Percentiles rank a stretch among this genome's conserved stretches.
phyloP scores from a whole-genome alignment of 2,329 filamentous ascomycete genomes.

The Blastomyces silverae region DNA sequence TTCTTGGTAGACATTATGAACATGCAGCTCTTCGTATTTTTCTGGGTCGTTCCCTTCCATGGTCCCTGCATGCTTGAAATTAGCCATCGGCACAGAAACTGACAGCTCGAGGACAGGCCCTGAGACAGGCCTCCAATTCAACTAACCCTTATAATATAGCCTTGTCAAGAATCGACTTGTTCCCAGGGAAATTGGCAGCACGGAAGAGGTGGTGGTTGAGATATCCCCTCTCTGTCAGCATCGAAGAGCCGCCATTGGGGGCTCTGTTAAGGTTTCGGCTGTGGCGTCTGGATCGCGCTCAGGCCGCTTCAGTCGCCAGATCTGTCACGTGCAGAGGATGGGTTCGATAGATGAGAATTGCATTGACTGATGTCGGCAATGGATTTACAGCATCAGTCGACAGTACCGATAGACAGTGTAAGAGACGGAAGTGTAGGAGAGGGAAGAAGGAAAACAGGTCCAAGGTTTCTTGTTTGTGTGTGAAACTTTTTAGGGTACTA shows the following conservation, averaged over 20 bases:
- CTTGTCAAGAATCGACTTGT: background rate
- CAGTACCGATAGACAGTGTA: background rate
- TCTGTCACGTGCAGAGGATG: constrained; percentile 2
- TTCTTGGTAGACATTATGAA: constrained; percentile 77
- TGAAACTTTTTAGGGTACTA: background rate
- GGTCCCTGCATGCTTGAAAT: background rate
- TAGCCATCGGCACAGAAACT: background rate
- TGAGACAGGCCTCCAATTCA: background rate
- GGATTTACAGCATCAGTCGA: background rate
- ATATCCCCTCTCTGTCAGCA: background rate
- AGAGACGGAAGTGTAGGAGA: background rate
- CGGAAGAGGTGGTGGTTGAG: background rate
- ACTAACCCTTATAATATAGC: background rate
- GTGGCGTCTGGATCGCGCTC: constrained; percentile 14
- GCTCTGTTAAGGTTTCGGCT: constrained; percentile 13
- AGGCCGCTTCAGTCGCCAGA: background rate
- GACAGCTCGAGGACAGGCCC: background rate
- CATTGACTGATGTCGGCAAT: background rate
- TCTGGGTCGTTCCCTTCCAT: constrained; percentile 21
- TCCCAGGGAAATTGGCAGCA: background rate
- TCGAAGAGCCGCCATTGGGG: background rate
- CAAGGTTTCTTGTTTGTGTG: background rate
- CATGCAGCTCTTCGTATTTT: constrained; percentile 73
- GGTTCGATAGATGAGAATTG: background rate
- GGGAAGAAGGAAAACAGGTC: background rate